Base-by-base conservation (phyloP, 2,329 filamentous ascomycete species). In the Trichoderma semiorbis region DNA sequence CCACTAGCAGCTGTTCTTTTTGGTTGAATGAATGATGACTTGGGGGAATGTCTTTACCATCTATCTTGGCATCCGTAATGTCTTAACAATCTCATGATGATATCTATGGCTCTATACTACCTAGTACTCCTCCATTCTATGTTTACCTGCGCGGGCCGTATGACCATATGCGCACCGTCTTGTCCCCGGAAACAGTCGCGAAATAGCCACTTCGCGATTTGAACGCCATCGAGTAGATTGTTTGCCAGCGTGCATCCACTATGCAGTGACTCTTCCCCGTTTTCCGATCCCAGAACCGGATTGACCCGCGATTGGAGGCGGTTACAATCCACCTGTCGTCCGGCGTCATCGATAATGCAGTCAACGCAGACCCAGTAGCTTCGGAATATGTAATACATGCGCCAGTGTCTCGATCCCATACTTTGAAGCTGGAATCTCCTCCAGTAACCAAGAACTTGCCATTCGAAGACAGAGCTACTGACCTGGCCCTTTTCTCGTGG, bases 1-100 rank as follows among this genome's bases (percentile, higher is more conserved):
- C 63, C 63, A 71, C 50, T 67, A 24, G 66, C 66, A 70, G 16
- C n/a, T 65, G 7, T 70, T 65, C 10, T 50, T 53, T 57, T 36
- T 28, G 26, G 16, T 36, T 64, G 32, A 39, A 57, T 43, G 61
- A 70, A 57, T 66, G 57, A 69, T 50, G 57, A 66, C 7, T 70
- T 70, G 16, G 32, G 26, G 24, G 34, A 70, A 53, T 64, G 14
- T 24, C 18, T 11, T 47, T 69, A n/a, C 4, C 34, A n/a, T n/a
- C n/a, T n/a, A n/a, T n/a, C n/a, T n/a, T n/a, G n/a, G n/a, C n/a
- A n/a, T n/a, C n/a, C n/a, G n/a, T n/a, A n/a, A n/a, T n/a, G n/a
- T n/a, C n/a, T n/a, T n/a, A n/a, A n/a, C n/a, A n/a, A n/a, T n/a
- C n/a, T n/a, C n/a, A n/a, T n/a, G n/a, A n/a, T n/a, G n/a, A n/a